A percentile compares a stretch with the other conserved stretches of the same genome.
These are phyloP conservation scores for Auriscalpium orientale DNA, from an alignment of 768 basidiomycete genomes.

Conservation along the genomic window DNA sequence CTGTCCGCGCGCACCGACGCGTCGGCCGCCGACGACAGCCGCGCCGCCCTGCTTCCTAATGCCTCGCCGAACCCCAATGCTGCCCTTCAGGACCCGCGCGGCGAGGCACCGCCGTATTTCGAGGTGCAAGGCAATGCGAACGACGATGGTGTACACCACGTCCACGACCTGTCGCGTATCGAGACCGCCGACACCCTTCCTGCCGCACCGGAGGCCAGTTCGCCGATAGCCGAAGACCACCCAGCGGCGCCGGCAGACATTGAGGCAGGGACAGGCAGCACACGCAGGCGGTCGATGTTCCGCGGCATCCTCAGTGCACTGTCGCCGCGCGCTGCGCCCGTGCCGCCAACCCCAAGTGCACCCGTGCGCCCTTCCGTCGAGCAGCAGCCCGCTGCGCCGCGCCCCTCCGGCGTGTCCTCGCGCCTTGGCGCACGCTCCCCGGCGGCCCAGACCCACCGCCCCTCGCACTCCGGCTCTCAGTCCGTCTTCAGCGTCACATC, in stretches of 20 bases:
- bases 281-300: constrained; percentile 39
- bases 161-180: constrained; percentile 4
- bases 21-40: constrained; percentile 1
- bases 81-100: constrained; percentile 33
- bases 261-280: neutral
- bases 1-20: constrained; percentile 11
- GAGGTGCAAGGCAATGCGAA: constrained; percentile 35
- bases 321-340: constrained; percentile 1
- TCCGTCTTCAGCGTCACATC: constrained; percentile 26
- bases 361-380: neutral
- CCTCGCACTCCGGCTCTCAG: constrained; percentile 29
- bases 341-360: neutral
- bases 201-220: neutral
- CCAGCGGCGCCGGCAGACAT: neutral
- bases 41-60: constrained; percentile 13
- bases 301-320: constrained; percentile 19
- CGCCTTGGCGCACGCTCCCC: constrained; percentile 6
- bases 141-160: constrained; percentile 8
- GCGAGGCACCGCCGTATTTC: constrained; percentile 62
- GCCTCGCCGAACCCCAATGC: constrained; percentile 8
- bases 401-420: constrained; percentile 9
- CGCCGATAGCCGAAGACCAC: neutral
- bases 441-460: constrained; percentile 28
- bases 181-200: constrained; percentile 11
- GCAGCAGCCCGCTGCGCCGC: constrained; percentile 1